A percentile compares a stretch with the other conserved stretches of the same genome.
phyloP scores from a whole-genome alignment of 2,329 filamentous ascomycete species.

The Arachnomyces sp. region DNA sequence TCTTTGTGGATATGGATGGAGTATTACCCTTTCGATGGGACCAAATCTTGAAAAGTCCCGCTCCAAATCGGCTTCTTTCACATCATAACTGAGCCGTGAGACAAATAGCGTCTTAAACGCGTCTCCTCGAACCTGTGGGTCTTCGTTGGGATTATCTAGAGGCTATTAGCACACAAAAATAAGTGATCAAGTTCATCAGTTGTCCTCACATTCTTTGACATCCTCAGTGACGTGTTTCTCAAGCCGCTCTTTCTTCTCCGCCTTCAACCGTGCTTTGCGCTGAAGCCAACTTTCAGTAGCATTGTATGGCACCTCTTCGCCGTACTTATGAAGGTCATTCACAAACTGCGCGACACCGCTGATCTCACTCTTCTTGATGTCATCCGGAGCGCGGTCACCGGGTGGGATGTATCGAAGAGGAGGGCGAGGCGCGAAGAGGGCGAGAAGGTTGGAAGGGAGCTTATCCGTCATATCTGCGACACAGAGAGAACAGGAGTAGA shows the following conservation, averaged over 20 bases:
- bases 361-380: conserved; percentile 66
- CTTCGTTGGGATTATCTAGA: conserved; percentile 70
- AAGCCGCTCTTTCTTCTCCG: conserved; percentile 65
- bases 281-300: conserved; percentile 92
- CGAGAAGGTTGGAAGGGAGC: conserved; percentile 82
- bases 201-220: conserved; percentile 55
- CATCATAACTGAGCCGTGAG: conserved; percentile 79
- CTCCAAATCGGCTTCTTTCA: conserved; percentile 81
- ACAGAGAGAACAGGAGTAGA: conserved; percentile 12
- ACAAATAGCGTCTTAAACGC: conserved; percentile 94
- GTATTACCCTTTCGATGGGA: conserved; percentile 73
- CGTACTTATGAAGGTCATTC: conserved; percentile 65
- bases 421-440: conserved; percentile 90
- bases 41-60: conserved; percentile 90
- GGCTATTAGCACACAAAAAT: conserved; percentile 1
- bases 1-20: no score
- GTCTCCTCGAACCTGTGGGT: conserved; percentile 84
- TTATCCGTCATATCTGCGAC: conserved; percentile 74
- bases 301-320: conserved; percentile 64
- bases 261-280: conserved; percentile 70
- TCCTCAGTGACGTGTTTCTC: conserved; percentile 57
- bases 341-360: conserved; percentile 67
- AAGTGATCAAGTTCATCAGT: conserved; percentile 5
- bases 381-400: conserved; percentile 71
- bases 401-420: conserved; percentile 83